phyloP scores from a whole-genome alignment of 176 grass and related monocot genomes.

The Phragmites australis region DNA sequence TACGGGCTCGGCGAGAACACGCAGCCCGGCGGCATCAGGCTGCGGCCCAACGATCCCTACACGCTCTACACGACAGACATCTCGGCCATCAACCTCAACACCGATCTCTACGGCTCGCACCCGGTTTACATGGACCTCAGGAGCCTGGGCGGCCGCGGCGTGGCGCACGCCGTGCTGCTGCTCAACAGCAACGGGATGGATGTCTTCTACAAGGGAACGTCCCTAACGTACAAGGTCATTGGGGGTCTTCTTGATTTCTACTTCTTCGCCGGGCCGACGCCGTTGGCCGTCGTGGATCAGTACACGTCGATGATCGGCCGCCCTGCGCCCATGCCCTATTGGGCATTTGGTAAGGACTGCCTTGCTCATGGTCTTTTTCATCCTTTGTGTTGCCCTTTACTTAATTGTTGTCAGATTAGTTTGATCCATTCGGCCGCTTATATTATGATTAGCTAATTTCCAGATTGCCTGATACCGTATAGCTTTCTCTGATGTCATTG shows the following conservation, averaged over 20 bases:
- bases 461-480: not conserved
- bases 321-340: conserved; percentile 86
- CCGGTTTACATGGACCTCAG: conserved; percentile 90
- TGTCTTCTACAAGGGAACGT: conserved; percentile 70
- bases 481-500: not conserved
- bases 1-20: conserved; percentile 96
- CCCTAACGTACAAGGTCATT: conserved; percentile 86
- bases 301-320: conserved; percentile 81
- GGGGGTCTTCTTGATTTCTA: conserved; percentile 89
- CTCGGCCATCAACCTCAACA: conserved; percentile 84
- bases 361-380: not conserved
- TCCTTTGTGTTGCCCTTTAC: conserved; percentile 9
- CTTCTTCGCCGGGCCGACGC: conserved; percentile 79
- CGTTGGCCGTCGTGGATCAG: conserved; percentile 77
- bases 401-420: not conserved
- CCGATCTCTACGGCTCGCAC: conserved; percentile 90
- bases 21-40: conserved; percentile 68
- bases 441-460: not conserved
- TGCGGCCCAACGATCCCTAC: conserved; percentile 86
- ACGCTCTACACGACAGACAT: conserved; percentile 84
- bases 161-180: conserved; percentile 80
- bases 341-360: conserved; percentile 70
- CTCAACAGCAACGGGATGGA: conserved; percentile 98
- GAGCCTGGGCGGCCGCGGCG: conserved; percentile 44
- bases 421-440: not conserved